Base-by-base conservation (phyloP, 768 basidiomycete species). In the Serpula lacrymans region DNA sequence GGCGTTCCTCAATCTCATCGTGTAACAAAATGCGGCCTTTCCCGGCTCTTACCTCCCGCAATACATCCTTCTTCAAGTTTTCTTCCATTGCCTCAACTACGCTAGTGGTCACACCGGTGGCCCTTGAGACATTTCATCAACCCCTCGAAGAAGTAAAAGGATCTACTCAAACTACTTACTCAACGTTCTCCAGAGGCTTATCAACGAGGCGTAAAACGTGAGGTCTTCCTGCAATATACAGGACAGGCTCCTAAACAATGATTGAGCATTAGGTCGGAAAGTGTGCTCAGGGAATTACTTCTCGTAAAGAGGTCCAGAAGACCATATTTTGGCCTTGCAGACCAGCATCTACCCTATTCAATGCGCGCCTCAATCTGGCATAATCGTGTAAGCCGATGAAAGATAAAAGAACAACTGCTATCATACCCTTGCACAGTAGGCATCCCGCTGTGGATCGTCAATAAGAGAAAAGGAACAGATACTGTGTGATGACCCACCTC, bases 261-360 rank as follows among this genome's bases (percentile, higher is more conserved):
- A 36, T 37, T 40, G 24, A 36, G 37, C 34, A 21, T 22, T 21
- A 26, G 31, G 27, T n/a, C 41, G 6, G 26, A 16, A 23, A 22
- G 13, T 26, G 20, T 22, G 23, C 29, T n/a, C n/a, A n/a, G n/a
- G 21, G 37, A 46, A 65, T 42, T 37, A 85, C 89, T 69, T 97
- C 93, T 56, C 96, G 76, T 43, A 99, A 61, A 1, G 89, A 94
- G n/a, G 93, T 97, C 96, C 96, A 98, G 45, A 79, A 83, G 11
- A 93, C 84, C 48, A 61, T 75, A 42, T 88, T 85, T 18, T 64
- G 54, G 1, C 92, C 92, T n/a, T 77, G 70, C 11, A 84, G 83
- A 6, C 79, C 80, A 3, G 94, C 96, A 47, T 84, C 75, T 34
- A 98, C 87, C 43, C 87, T 73, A 16, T 72, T 64, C 31, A 98